Percentiles rank a stretch among this genome's conserved stretches.
Conservation (phyloP, 164 flowering plant species). For the Chimonanthus salicifolius region DNA sequence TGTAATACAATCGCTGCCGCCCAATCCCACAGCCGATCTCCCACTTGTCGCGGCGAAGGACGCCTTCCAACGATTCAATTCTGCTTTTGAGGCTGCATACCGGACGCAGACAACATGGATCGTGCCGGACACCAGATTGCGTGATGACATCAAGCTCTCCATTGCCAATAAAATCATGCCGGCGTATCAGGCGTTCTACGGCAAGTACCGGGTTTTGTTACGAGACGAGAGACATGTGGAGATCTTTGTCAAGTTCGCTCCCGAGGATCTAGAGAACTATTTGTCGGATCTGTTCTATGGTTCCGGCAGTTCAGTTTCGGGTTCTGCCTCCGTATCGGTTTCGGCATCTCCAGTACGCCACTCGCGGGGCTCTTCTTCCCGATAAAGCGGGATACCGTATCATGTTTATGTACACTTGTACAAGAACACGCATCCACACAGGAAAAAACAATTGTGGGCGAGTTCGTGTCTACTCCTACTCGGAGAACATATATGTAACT, state of each 20-base stretch:
- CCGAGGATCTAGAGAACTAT: constrained; percentile 69
- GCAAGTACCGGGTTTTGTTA: constrained; percentile 18
- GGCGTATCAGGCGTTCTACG: constrained; percentile 42
- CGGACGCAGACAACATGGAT: constrained; percentile 36
- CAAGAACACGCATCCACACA: too few species aligned
- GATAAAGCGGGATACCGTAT: too few species aligned
- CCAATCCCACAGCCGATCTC: constrained; percentile 18
- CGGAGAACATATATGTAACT: too few species aligned
- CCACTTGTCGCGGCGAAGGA: constrained; percentile 31
- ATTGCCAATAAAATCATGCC: constrained; percentile 33
- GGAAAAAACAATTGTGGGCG: too few species aligned
- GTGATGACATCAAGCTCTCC: constrained; percentile 50
- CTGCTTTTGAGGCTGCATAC: constrained; percentile 40
- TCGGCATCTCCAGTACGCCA: not conserved
- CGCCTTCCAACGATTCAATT: constrained; percentile 35
- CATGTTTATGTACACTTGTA: too few species aligned
- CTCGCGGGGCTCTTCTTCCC: not conserved
- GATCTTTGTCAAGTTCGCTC: constrained; percentile 43
- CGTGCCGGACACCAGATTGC: constrained; percentile 38
- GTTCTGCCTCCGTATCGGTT: not conserved
- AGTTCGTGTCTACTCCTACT: too few species aligned
- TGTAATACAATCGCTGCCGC: constrained; percentile 37
- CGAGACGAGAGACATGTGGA: constrained; percentile 14
- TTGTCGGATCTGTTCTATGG: constrained; percentile 62
- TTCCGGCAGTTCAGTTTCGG: not conserved